These are phyloP conservation scores for Breviolum minutum DNA, from an alignment of 73 alveolate genomes.

Conservation along the genomic window DNA sequence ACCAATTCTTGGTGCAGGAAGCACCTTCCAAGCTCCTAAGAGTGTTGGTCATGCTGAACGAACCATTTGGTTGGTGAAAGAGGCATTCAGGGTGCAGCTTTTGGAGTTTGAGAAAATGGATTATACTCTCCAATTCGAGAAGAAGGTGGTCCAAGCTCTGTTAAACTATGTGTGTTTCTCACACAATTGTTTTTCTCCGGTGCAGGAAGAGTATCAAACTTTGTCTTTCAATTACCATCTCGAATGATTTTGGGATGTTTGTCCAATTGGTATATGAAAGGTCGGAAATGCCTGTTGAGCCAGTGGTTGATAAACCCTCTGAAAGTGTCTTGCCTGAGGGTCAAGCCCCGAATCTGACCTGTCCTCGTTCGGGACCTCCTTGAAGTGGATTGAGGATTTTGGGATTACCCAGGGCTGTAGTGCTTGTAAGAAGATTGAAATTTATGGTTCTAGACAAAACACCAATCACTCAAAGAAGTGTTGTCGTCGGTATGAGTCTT, in stretches of 20 bases:
- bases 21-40: constrained; percentile 18
- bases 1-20: neutral
- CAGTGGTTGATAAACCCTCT: neutral
- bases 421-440: neutral
- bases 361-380: constrained; percentile 6
- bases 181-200: neutral
- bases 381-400: neutral
- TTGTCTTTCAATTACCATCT: neutral
- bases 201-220: neutral
- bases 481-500: constrained; percentile 20
- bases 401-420: neutral
- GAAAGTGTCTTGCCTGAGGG: neutral
- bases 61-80: neutral
- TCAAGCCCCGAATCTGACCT: neutral
- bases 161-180: neutral
- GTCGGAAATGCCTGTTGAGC: neutral
- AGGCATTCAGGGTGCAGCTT: neutral
- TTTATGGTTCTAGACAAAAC: neutral
- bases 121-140: neutral
- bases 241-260: constrained; percentile 15
- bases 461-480: neutral
- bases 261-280: neutral
- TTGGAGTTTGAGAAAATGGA: neutral
- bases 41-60: neutral
- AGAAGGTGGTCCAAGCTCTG: neutral